Evolutionary conservation across 768 basidiomycete genomes (phyloP).

Genomic region (Chalciporus piperatus): DNA sequence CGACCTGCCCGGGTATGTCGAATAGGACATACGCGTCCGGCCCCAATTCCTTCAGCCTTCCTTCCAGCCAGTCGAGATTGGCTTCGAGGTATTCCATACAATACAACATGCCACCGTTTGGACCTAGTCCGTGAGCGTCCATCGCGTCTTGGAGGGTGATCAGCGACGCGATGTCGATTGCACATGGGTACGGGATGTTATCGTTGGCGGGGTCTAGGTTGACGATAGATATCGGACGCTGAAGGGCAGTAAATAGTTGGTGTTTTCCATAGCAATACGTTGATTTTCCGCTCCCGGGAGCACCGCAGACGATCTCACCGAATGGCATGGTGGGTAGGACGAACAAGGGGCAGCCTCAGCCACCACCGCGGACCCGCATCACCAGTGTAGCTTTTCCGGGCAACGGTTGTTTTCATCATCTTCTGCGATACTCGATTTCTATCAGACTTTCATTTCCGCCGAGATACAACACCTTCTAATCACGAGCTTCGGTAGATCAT

Average conservation of each 20-base stretch:
- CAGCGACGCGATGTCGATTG: conserved; percentile 78
- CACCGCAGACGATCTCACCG: conserved; percentile 83
- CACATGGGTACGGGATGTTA: conserved; percentile 86
- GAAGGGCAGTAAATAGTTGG: conserved; percentile 84
- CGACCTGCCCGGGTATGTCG: conserved; percentile 96
- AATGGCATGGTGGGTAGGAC: conserved; percentile 63
- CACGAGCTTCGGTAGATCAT: too few relatives aligned
- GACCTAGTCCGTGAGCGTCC: conserved; percentile 80
- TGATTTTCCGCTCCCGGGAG: conserved; percentile 85
- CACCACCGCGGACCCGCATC: too few relatives aligned
- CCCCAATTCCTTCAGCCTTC: conserved; percentile 59
- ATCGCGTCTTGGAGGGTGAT: conserved; percentile 88
- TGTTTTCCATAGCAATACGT: conserved; percentile 87
- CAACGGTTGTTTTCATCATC: too few relatives aligned
- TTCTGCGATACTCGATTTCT: too few relatives aligned
- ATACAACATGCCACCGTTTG: conserved; percentile 95
- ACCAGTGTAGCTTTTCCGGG: too few relatives aligned
- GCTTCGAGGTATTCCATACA: conserved; percentile 95
- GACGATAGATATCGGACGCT: conserved; percentile 83
- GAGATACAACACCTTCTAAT: too few relatives aligned
- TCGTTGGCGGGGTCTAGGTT: conserved; percentile 97
- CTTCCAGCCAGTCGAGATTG: conserved; percentile 90
- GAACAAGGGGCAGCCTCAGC: too few relatives aligned
- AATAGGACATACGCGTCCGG: conserved; percentile 86
- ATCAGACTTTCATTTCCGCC: too few relatives aligned